Conservation (phyloP, 2,329 filamentous ascomycete species). For the Sarocladiaceae sp. region DNA sequence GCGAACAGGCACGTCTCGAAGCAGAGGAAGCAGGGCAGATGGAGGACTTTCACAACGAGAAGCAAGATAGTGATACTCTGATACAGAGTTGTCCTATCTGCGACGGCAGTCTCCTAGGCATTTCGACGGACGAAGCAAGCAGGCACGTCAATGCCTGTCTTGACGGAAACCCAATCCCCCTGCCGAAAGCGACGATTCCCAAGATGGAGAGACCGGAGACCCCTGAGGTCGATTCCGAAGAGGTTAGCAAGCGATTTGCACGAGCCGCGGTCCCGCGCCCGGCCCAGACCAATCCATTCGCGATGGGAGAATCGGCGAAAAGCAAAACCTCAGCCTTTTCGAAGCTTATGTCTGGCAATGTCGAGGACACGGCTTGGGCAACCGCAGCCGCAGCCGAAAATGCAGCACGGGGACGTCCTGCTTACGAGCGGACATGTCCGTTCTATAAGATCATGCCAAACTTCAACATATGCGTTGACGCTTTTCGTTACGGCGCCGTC, state of each 20-base stretch:
- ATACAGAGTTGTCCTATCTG: constrained; percentile 69
- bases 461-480: constrained; percentile 89
- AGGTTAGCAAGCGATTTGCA: constrained; percentile 53
- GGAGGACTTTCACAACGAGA: constrained; percentile 28
- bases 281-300: constrained; percentile 74
- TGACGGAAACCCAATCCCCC: constrained; percentile 67
- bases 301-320: constrained; percentile 37
- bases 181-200: constrained; percentile 26
- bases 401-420: constrained; percentile 73
- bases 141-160: constrained; percentile 90
- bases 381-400: constrained; percentile 74
- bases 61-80: constrained; percentile 23
- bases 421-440: constrained; percentile 85
- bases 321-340: constrained; percentile 65
- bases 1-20: constrained; percentile 64
- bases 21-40: constrained; percentile 45
- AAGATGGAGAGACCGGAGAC: constrained; percentile 14
- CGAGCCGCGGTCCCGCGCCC: constrained; percentile 66
- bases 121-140: constrained; percentile 61
- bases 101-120: constrained; percentile 52
- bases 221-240: constrained; percentile 28
- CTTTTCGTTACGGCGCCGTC: constrained; percentile 90
- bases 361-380: constrained; percentile 86
- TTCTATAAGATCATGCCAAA: constrained; percentile 98
- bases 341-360: constrained; percentile 86